Evolutionary conservation across 352 stramenopile species (phyloP), one percentile per base, ranked within the genome.

Genomic region (Pythium scleroteichum): DNA sequence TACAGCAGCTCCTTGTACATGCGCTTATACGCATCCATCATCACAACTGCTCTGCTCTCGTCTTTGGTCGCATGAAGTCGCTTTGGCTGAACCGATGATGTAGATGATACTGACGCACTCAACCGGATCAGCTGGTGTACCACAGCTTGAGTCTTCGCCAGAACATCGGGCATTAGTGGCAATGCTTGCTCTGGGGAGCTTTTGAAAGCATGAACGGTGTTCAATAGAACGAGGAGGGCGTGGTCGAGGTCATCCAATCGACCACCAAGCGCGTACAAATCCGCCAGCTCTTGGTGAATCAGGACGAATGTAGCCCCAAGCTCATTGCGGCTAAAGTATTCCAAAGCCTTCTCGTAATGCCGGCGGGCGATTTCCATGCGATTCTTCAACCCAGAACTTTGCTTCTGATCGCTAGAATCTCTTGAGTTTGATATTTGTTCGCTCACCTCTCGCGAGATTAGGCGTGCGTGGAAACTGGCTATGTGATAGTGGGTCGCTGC

Each of bases 1-100:
- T 92, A 92, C 46, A 94, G 88, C 35, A 88, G 76, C 53, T 92
- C 79, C 44, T 89, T 89, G 75, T 94, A 94, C 85, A 94, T 92
- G 26, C 73, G 69, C 72, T 94, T 94, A 64, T 90, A 94, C 56
- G 82, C 71, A 3, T 87, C 74, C 0, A 85, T 87, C 62, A 78
- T 81, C 41, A 35, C 62, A 26, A 75, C 76, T 8, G 62, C 51
- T 29, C 71, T 68, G 17, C 27, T 42, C 32, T 53, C 68, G 27
- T 54, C 77, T 22, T 44, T 66, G 3, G 48, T 17, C 16, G 29
- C 29, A 39, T 5, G 2, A 5, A 46, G 6, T 4, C 35, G 1
- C 32, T 33, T 47, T 17, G 19, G 19, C 46, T 46, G 35, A n/a
- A 16, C 24, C 4, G 50, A 38, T 23, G 50, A 26, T 17, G 57